Evolutionary conservation across 2,329 filamentous ascomycete species (phyloP), one percentile per base, ranked within the genome.

Genomic region (Penicillium sp.): DNA sequence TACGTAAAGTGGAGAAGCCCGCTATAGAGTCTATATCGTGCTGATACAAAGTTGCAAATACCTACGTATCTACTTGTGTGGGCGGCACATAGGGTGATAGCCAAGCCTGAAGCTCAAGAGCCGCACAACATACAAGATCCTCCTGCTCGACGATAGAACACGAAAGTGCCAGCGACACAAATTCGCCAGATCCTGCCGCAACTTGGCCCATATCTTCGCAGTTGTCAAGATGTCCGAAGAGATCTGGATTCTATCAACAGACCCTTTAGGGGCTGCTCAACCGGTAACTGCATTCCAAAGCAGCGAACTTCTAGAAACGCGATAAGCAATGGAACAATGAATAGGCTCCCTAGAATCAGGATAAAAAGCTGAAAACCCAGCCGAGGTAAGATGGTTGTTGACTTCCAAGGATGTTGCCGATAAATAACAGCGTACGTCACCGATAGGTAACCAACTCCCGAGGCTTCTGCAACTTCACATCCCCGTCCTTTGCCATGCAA

Each of bases 381-480:
- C 5, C 3, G 33, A 37, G 15, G 33, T 8, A 20, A 20, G 33
- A 20, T 5, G 33, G 3, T 10, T 12, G 15, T 18, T 37, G 20
- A 18, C 20, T 23, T 23, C 20, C 20, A 23, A 23, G 20, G 20
- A 10, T 35, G 32, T 9, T 18, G 15, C 46, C 38, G 50, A 39
- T 53, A 32, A 49, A 41, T 28, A 45, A 25, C 42, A 29, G 47
- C 39, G 46, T 46, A 60, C 52, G 52, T 60, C 58, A 59, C 57
- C 50, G 56, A 57, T 44, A 23, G 20, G 20, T 23, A 23, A 23
- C 20, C 20, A 50, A 58, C 45, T 39, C 20, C 56, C 52, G 56
- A 58, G 33, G 25, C 46, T 44, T 44, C 44, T 45, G 32, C 53
- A 38, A 42, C 46, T 33, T 38, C 46, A 46, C 33, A 29, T 44